These are phyloP conservation scores for Calocybe cyanea DNA, from an alignment of 768 basidiomycete genomes.

Conservation along the genomic window DNA sequence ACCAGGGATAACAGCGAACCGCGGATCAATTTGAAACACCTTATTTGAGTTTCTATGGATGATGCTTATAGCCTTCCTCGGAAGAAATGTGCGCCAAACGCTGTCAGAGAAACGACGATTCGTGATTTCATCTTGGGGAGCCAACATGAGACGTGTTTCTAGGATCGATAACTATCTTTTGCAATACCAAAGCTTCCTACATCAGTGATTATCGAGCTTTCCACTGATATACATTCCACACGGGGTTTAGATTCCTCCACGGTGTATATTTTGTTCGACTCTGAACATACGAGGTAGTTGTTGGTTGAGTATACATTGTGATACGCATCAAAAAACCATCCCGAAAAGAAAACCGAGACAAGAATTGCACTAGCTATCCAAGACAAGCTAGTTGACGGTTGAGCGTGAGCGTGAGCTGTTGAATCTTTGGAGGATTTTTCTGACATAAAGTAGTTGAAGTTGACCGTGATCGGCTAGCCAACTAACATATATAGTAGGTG, in stretches of 20 bases:
- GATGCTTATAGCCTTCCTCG: slow-evolving; percentile 6
- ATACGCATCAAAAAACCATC: slow-evolving; percentile 21
- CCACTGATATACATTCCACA: slow-evolving; percentile 62
- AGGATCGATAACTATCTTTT: not conserved
- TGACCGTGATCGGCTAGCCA: not conserved
- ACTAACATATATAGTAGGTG: not conserved
- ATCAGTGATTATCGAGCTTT: slow-evolving; percentile 40
- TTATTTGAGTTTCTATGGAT: slow-evolving; percentile 1
- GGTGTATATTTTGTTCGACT: slow-evolving; percentile 56
- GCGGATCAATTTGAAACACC: slow-evolving; percentile 13
- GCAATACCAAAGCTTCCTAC: slow-evolving; percentile 44
- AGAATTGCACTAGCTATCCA: slow-evolving; percentile 13
- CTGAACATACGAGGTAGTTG: slow-evolving; percentile 58
- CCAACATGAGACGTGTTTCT: not conserved
- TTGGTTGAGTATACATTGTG: slow-evolving; percentile 20
- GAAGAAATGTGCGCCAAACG: slow-evolving; percentile 1
- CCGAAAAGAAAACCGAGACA: slow-evolving; percentile 9
- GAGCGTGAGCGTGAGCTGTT: not conserved
- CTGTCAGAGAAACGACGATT: slow-evolving; percentile 1
- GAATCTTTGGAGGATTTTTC: slow-evolving; percentile 6
- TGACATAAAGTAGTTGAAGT: slow-evolving; percentile 2
- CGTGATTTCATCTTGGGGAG: slow-evolving; percentile 13
- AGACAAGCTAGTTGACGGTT: not conserved
- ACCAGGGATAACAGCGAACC: slow-evolving; percentile 64
- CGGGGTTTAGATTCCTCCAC: slow-evolving; percentile 50